Percentiles rank a stretch among this genome's conserved stretches.
phyloP scores from a whole-genome alignment of 371 early-diverging fungal genomes.

The Sporodiniella umbellata region DNA sequence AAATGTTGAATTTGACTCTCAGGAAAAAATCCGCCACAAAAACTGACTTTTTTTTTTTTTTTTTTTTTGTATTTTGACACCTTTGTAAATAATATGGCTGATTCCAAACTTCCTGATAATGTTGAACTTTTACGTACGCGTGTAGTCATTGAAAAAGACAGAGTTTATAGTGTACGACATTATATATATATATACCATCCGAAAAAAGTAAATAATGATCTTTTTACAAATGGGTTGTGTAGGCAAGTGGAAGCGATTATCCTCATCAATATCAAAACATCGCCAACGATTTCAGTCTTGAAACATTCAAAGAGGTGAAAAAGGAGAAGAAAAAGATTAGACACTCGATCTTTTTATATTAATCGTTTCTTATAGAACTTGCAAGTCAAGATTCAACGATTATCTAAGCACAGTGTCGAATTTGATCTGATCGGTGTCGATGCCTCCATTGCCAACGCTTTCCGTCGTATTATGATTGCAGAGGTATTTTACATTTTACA shows the following conservation, averaged over 20 bases:
- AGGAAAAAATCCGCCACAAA: not conserved
- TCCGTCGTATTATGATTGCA: slow-evolving; percentile 94
- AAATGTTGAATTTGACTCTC: too few species aligned
- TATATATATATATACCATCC: too few species aligned
- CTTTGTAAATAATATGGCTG: slow-evolving; percentile 9
- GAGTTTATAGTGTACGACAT: slow-evolving; percentile 14
- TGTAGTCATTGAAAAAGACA: slow-evolving; percentile 57
- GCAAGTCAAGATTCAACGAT: slow-evolving; percentile 63
- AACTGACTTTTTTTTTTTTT: not conserved
- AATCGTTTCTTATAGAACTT: slow-evolving; percentile 54
- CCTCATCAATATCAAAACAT: slow-evolving; percentile 64
- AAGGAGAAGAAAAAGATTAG: not conserved
- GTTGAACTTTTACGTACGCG: slow-evolving; percentile 39
- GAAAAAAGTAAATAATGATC: too few species aligned
- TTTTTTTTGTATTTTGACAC: not conserved
- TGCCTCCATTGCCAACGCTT: slow-evolving; percentile 94
- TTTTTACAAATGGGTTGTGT: slow-evolving; percentile 4
- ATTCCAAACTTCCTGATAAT: slow-evolving; percentile 21
- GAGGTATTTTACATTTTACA: slow-evolving; percentile 54
- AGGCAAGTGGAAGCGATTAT: slow-evolving; percentile 66
- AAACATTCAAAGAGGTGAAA: slow-evolving; percentile 67
- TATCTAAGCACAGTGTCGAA: slow-evolving; percentile 77
- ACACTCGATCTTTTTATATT: not conserved
- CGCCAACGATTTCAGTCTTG: slow-evolving; percentile 52
- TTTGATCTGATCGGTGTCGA: slow-evolving; percentile 95